A percentile compares a stretch with the other conserved stretches of the same genome.
phyloP scores from a whole-genome alignment of 2,329 filamentous ascomycete genomes.

The Parastagonospora nodorum region DNA sequence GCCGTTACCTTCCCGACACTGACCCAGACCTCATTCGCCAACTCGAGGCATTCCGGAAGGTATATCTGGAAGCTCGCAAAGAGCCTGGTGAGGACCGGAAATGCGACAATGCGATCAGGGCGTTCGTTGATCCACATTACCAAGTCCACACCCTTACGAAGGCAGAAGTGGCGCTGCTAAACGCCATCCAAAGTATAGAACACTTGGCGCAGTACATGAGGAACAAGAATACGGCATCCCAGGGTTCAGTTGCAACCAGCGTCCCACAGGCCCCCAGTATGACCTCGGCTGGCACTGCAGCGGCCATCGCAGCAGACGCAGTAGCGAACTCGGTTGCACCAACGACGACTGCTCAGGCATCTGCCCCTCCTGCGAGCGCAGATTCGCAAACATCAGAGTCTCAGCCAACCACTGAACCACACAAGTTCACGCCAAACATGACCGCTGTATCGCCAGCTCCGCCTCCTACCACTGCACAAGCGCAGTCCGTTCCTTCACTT shows the following conservation, averaged over 20 bases:
- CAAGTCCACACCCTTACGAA: constrained; percentile 28
- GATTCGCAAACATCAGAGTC: constrained; percentile 6
- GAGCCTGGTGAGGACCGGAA: constrained; percentile 34
- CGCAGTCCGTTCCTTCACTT: constrained; percentile 11
- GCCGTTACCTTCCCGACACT: constrained; percentile 36
- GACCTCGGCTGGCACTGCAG: constrained; percentile 32
- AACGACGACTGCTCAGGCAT: constrained; percentile 4
- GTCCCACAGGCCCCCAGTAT: constrained; percentile 19
- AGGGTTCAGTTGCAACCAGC: constrained; percentile 11
- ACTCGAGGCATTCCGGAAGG: constrained; percentile 40
- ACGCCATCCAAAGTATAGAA: constrained; percentile 29
- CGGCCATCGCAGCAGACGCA: constrained; percentile 41
- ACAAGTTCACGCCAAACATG: constrained; percentile 38
- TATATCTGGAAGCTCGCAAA: constrained; percentile 32
- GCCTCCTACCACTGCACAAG: constrained; percentile 11
- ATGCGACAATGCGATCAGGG: constrained; percentile 41
- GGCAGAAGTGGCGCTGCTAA: constrained; percentile 28
- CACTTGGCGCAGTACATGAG: constrained; percentile 20
- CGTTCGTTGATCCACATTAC: constrained; percentile 34
- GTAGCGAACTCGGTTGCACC: constrained; percentile 25
- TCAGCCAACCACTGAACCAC: constrained; percentile 20
- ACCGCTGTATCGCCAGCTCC: constrained; percentile 16
- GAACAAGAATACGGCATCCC: constrained; percentile 14
- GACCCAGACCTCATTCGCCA: constrained; percentile 37
- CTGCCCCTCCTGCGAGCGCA: constrained; percentile 1